Base-by-base conservation (phyloP, 768 basidiomycete species). In the Agaricus blazei region DNA sequence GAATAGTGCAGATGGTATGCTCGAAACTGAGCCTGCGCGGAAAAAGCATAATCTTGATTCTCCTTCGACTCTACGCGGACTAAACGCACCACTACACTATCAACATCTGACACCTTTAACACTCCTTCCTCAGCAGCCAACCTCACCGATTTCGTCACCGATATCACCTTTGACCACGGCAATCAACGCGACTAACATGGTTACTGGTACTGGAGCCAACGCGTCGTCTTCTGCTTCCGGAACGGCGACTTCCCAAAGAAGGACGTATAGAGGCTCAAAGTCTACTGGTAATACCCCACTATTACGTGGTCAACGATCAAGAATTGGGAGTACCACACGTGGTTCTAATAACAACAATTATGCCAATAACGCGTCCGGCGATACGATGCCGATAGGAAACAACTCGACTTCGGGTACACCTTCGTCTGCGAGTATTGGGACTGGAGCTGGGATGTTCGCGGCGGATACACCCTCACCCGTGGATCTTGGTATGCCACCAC, bases 401-500 rank as follows among this genome's bases (percentile, higher is more conserved):
- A 54, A 46, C 47, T 38, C 55, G 56, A 49, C 41, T 40, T 14
- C 42, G 31, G 27, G 23, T 24, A 52, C 51, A 26, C 51, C 51
- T 12, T 52, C 51, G 6, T 34, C 43, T 11, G 34, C 42, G 9
- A 34, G 27, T 0, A 45, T 44, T n/a, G 48, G 23, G 14, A n/a
- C 12, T 34, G 51, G 56, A 49, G 28, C 31, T 40, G 52, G 42
- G 9, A 56, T 41, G n/a, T 34, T 48, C 9, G 65, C 67, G 9
- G 74, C 69, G 7, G 87, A 89, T 62, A 84, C 88, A 0, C 92
- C 93, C 0, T 91, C 89, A 4, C 93, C 93, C 2, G 91, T 96
- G 1, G 93, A 96, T 56, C 51, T 65, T 52, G 62, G 83, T 9
- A 93, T 95, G 92, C 91, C 91, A 1, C 93, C 92, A 7, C 89